Evolutionary conservation across 176 grass and related monocot genomes (phyloP).

Genomic region (Aegilops umbellulata): DNA sequence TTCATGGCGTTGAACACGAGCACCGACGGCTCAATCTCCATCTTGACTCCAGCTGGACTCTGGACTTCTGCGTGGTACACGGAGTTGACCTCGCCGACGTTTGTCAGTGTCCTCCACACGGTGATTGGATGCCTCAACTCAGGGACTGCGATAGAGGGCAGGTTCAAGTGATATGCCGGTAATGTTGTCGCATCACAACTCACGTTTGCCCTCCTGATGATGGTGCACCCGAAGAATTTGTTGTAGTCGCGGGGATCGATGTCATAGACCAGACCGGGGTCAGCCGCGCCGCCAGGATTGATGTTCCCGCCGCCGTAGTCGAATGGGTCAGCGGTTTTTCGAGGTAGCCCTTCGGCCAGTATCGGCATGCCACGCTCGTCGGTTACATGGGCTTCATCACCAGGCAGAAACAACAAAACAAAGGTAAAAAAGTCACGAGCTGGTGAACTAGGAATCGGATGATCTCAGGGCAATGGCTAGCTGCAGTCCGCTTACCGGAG

Average conservation of each 20-base stretch:
- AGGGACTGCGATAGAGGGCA: slow-evolving; percentile 24
- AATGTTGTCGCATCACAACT: neutral
- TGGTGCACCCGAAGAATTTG: neutral
- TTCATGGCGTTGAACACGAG: slow-evolving; percentile 11
- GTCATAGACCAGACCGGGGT: neutral
- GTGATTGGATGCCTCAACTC: neutral
- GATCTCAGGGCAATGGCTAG: neutral
- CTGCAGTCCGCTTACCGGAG: slow-evolving; percentile 10
- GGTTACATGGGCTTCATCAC: slow-evolving; percentile 4
- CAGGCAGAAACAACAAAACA: neutral
- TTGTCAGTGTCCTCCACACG: slow-evolving; percentile 18
- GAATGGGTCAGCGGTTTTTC: slow-evolving; percentile 36
- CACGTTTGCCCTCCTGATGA: neutral
- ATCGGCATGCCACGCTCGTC: slow-evolving; percentile 18
- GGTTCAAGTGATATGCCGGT: slow-evolving; percentile 16
- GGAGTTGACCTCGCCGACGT: slow-evolving; percentile 13
- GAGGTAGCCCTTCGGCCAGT: slow-evolving; percentile 14
- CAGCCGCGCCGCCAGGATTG: neutral
- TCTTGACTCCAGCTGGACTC: slow-evolving; percentile 24
- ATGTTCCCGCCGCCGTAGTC: slow-evolving; percentile 31
- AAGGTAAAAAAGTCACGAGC: neutral
- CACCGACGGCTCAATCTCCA: slow-evolving; percentile 26
- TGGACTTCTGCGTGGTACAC: neutral
- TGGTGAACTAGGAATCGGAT: neutral
- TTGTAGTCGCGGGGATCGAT: neutral